phyloP scores from a whole-genome alignment of 1,139 yeast genomes.

The Nakaseomyces sp. region DNA sequence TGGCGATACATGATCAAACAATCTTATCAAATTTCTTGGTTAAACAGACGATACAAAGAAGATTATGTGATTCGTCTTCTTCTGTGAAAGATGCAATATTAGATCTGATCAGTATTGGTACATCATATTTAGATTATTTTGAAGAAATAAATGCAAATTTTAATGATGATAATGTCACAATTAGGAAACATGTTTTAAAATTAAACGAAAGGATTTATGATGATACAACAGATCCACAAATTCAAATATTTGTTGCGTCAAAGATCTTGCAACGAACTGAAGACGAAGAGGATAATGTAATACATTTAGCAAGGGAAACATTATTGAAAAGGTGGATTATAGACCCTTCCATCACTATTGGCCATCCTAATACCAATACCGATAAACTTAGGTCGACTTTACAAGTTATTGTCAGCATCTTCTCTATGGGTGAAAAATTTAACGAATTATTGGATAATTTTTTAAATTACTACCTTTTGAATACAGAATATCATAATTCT shows the following conservation, averaged over 20 bases:
- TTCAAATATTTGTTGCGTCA: constrained; percentile 41
- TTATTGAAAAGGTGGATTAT: constrained; percentile 43
- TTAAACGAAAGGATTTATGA: constrained; percentile 44
- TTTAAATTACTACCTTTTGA: constrained; percentile 36
- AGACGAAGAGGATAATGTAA: constrained; percentile 60
- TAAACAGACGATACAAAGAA: constrained; percentile 42
- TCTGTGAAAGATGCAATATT: constrained; percentile 69
- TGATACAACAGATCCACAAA: constrained; percentile 27
- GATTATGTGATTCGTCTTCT: constrained; percentile 55
- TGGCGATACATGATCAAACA: constrained; percentile 45
- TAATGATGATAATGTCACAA: constrained; percentile 53
- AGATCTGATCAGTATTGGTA: constrained; percentile 44
- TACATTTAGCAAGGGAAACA: constrained; percentile 37
- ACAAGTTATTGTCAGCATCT: constrained; percentile 36
- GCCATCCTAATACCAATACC: constrained; percentile 15
- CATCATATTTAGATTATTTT: constrained; percentile 45
- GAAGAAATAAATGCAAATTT: constrained; percentile 36
- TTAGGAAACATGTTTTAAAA: constrained; percentile 54
- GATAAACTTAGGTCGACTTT: constrained; percentile 18
- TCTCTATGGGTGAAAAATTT: constrained; percentile 33
- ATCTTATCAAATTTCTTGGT: constrained; percentile 44
- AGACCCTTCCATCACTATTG: constrained; percentile 14
- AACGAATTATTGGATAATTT: constrained; percentile 39
- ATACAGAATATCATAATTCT: constrained; percentile 24
- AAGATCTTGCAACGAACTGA: constrained; percentile 47